Conservation (phyloP, 768 basidiomycete genomes). For the Agrocybe praecox region DNA sequence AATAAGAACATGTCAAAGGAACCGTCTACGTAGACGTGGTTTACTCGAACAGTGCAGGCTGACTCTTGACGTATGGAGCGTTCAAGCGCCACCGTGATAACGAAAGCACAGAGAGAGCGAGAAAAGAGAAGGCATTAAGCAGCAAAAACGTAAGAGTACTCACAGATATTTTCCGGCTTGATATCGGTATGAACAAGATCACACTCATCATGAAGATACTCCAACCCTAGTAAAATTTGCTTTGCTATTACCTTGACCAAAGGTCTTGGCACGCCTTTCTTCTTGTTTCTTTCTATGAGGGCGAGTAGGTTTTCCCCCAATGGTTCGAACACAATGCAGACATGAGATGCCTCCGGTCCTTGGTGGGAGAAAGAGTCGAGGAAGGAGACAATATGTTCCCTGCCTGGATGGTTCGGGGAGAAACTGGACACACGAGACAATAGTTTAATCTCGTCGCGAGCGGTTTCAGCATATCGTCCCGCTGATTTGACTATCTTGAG, state of each 20-base stretch:
- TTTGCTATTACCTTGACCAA: slow-evolving; percentile 86
- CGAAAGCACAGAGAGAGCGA: slow-evolving; percentile 7
- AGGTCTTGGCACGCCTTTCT: slow-evolving; percentile 78
- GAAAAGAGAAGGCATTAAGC: slow-evolving; percentile 4
- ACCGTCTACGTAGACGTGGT: slow-evolving; percentile 17
- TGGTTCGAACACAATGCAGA: slow-evolving; percentile 92
- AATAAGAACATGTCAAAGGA: slow-evolving; percentile 21
- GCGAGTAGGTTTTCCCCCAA: slow-evolving; percentile 79
- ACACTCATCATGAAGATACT: slow-evolving; percentile 93
- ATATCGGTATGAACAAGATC: slow-evolving; percentile 92
- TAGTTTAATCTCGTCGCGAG: slow-evolving; percentile 94
- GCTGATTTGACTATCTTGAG: slow-evolving; percentile 97
- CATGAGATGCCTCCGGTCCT: slow-evolving; percentile 72
- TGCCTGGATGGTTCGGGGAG: slow-evolving; percentile 78
- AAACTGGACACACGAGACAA: slow-evolving; percentile 72
- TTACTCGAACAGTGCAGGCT: slow-evolving; percentile 2
- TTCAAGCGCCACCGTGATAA: slow-evolving; percentile 3
- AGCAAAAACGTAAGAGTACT: slow-evolving; percentile 33
- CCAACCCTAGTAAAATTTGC: slow-evolving; percentile 85
- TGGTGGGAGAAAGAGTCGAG: slow-evolving; percentile 87
- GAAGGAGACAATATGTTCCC: slow-evolving; percentile 82
- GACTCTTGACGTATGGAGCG: slow-evolving; percentile 10
- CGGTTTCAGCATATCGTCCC: slow-evolving; percentile 93
- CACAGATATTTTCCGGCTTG: slow-evolving; percentile 95
- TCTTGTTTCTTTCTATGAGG: slow-evolving; percentile 76